Evolutionary conservation across 1,284 basidiomycete genomes (phyloP).

Genomic region (Cutaneotrichosporon mucoides): DNA sequence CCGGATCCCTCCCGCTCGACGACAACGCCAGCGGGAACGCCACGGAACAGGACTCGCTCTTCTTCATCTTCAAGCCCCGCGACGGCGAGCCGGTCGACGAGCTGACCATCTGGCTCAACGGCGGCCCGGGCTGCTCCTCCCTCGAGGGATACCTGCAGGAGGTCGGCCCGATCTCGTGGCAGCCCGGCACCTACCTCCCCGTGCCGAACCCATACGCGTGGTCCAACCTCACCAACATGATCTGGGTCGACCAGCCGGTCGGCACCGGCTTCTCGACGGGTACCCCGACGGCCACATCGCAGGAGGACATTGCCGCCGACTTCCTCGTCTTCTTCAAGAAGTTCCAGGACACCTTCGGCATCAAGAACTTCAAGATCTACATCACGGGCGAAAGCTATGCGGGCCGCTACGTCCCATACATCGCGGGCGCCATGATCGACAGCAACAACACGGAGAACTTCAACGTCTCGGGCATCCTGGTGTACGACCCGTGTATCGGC

Average conservation of each 20-base stretch:
- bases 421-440: conserved; percentile 34
- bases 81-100: conserved; percentile 27
- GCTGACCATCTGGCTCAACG: conserved; percentile 30
- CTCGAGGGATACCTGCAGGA: conserved; percentile 74
- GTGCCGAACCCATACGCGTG: conserved; percentile 68
- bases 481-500: conserved; percentile 31
- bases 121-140: conserved; percentile 58
- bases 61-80: conserved; percentile 25
- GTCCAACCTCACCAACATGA: conserved; percentile 60
- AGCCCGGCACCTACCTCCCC: conserved; percentile 61
- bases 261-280: conserved; percentile 77
- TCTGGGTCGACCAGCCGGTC: conserved; percentile 63
- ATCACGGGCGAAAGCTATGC: conserved; percentile 45
- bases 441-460: conserved; percentile 25
- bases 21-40: background rate
- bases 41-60: conserved; percentile 9
- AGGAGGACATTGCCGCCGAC: conserved; percentile 42
- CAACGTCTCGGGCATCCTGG: conserved; percentile 24
- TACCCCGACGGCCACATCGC: conserved; percentile 56
- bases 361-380: conserved; percentile 30
- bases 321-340: conserved; percentile 33
- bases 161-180: conserved; percentile 73
- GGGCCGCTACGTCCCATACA: conserved; percentile 50
- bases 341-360: conserved; percentile 21
- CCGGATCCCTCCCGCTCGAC: conserved; percentile 24